Evolutionary conservation across 495 filamentous ascomycete species (phyloP).

Genomic region (Hypoxylon perforatum): DNA sequence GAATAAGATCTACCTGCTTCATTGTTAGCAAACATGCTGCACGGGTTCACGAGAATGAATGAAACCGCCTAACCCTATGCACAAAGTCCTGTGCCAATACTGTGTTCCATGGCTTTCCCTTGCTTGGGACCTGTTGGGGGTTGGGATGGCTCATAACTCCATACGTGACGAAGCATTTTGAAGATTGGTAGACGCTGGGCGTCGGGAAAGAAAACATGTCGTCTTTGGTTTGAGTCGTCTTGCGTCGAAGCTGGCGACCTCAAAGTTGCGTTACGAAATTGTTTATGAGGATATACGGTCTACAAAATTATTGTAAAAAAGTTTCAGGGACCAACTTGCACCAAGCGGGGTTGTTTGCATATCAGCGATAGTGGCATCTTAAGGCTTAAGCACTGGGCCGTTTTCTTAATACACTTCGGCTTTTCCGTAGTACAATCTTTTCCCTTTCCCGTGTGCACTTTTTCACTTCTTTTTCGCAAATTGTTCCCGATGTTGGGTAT

Average conservation of each 20-base stretch:
- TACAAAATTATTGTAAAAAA: too few species aligned
- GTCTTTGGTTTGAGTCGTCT: background rate
- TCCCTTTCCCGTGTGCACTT: constrained; percentile 4
- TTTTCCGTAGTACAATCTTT: constrained; percentile 14
- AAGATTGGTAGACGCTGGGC: constrained; percentile 65
- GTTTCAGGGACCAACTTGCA: too few species aligned
- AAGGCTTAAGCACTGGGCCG: constrained; percentile 23
- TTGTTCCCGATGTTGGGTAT: constrained; percentile 5
- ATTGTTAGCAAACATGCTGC: constrained; percentile 1
- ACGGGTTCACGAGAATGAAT: constrained; percentile 13
- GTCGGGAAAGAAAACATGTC: constrained; percentile 69
- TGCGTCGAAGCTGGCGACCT: too few species aligned
- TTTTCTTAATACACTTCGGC: constrained; percentile 30
- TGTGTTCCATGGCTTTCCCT: constrained; percentile 77
- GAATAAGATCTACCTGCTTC: constrained; percentile 74
- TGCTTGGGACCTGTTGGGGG: constrained; percentile 74
- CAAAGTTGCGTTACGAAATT: too few species aligned
- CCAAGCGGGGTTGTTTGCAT: background rate
- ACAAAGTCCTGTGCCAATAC: constrained; percentile 75
- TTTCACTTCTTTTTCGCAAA: background rate
- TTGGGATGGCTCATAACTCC: constrained; percentile 73
- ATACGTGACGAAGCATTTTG: constrained; percentile 82
- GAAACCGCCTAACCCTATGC: constrained; percentile 70
- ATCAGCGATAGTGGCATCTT: constrained; percentile 18
- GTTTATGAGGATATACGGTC: too few species aligned